A percentile compares a stretch with the other conserved stretches of the same genome.
phyloP scores from a whole-genome alignment of 441 rosid species.

The Croton laevigatus region DNA sequence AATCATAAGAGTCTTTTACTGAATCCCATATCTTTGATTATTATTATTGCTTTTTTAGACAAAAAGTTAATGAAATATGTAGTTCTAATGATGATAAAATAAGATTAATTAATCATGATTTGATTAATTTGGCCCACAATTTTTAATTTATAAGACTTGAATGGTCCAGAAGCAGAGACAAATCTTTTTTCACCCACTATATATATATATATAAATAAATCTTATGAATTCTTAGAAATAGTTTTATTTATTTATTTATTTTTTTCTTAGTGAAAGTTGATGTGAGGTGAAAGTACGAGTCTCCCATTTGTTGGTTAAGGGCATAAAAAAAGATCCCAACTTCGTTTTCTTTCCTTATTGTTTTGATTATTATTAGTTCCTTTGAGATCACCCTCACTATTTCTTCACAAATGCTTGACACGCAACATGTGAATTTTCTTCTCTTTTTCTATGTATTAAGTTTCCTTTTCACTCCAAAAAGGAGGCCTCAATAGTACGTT shows the following conservation, averaged over 20 bases:
- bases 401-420: constrained; percentile 18
- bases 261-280: constrained; percentile 37
- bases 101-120: not conserved
- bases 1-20: constrained; percentile 20
- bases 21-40: constrained; percentile 14
- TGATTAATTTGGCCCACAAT: constrained; percentile 17
- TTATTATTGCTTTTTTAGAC: constrained; percentile 15
- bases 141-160: constrained; percentile 15
- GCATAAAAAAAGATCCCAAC: constrained; percentile 21
- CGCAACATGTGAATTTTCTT: constrained; percentile 21
- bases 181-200: not conserved
- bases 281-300: constrained; percentile 31
- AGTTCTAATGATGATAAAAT: constrained; percentile 25
- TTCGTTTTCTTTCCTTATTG: not conserved
- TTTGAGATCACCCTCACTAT: constrained; percentile 18
- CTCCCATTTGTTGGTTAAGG: constrained; percentile 17
- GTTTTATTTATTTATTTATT: constrained; percentile 1
- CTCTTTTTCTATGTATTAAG: constrained; percentile 1
- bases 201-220: not conserved
- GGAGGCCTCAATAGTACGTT: not conserved
- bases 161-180: constrained; percentile 23
- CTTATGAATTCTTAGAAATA: too few species aligned
- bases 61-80: constrained; percentile 19
- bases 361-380: not conserved
- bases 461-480: not conserved